A percentile compares a stretch with the other conserved stretches of the same genome.
These are phyloP conservation scores for Eimeria zaria DNA, from an alignment of 169 alveolate genomes.

Conservation along the genomic window DNA sequence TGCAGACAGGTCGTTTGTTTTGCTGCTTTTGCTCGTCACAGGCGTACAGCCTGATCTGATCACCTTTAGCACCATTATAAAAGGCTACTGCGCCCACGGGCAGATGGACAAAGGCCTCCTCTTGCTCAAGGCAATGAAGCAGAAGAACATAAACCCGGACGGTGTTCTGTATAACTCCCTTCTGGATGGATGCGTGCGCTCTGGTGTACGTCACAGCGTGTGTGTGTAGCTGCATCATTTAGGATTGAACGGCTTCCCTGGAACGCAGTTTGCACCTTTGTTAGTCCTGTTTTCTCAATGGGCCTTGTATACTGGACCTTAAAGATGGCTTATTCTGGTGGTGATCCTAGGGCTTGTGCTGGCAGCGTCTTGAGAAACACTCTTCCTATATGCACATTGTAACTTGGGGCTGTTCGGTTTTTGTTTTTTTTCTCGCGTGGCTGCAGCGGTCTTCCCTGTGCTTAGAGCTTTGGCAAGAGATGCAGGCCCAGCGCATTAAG, in stretches of 20 bases:
- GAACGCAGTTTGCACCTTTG: background rate
- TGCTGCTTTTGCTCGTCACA: constrained; percentile 2
- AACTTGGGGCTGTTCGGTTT: background rate
- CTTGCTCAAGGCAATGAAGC: constrained; percentile 90
- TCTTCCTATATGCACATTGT: background rate
- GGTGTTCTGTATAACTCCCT: constrained; percentile 97
- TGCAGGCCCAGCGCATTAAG: constrained; percentile 90
- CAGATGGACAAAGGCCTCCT: constrained; percentile 93
- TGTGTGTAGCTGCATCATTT: background rate
- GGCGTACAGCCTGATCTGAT: constrained; percentile 96
- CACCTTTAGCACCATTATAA: constrained; percentile 94
- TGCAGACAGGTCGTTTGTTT: background rate
- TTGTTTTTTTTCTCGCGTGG: background rate
- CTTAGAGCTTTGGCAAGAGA: constrained; percentile 91
- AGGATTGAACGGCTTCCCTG: background rate
- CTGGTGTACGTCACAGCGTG: constrained; percentile 87
- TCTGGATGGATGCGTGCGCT: constrained; percentile 97
- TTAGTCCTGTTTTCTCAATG: background rate
- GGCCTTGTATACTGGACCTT: background rate
- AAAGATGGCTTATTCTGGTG: background rate
- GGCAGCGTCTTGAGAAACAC: background rate
- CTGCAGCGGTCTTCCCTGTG: constrained; percentile 89
- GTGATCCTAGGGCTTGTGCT: background rate
- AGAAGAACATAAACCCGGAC: constrained; percentile 94
- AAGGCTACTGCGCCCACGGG: constrained; percentile 96